phyloP scores from a whole-genome alignment of 495 filamentous ascomycete genomes.

The Daldinia bambusicola region DNA sequence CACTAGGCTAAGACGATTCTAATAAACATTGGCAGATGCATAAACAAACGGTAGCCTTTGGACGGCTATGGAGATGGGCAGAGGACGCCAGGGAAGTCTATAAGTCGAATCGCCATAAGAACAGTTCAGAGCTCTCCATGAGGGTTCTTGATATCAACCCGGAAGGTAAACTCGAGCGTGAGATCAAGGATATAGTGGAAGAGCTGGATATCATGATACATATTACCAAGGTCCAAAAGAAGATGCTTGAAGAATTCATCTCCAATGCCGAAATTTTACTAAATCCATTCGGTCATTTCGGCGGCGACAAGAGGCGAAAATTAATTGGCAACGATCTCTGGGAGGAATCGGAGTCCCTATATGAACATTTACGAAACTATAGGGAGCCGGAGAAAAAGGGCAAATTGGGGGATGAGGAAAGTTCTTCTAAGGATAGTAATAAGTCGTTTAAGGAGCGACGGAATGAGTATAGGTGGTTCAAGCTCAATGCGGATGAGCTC shows the following conservation, averaged over 20 bases:
- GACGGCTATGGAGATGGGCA: slow-evolving; percentile 53
- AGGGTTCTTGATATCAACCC: slow-evolving; percentile 72
- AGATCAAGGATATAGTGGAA: slow-evolving; percentile 77
- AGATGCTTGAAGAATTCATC: slow-evolving; percentile 66
- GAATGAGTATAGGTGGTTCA: slow-evolving; percentile 44
- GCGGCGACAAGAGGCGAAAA: slow-evolving; percentile 13
- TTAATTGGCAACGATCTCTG: slow-evolving; percentile 4
- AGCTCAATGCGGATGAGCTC: slow-evolving; percentile 41
- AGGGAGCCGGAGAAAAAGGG: too few species aligned
- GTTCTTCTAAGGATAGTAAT: background rate
- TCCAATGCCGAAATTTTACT: slow-evolving; percentile 61
- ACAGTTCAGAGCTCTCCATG: slow-evolving; percentile 51
- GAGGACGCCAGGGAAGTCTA: slow-evolving; percentile 44
- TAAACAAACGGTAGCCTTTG: slow-evolving; percentile 50
- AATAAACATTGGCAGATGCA: slow-evolving; percentile 53
- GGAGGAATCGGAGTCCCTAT: slow-evolving; percentile 7
- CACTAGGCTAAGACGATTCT: background rate
- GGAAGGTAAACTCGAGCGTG: slow-evolving; percentile 70
- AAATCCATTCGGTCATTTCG: slow-evolving; percentile 41
- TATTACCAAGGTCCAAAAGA: slow-evolving; percentile 66
- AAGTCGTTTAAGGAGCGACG: slow-evolving; percentile 8
- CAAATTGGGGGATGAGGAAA: too few species aligned
- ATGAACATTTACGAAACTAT: background rate
- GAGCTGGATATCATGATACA: slow-evolving; percentile 77
- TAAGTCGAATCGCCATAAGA: slow-evolving; percentile 37